A percentile compares a stretch with the other conserved stretches of the same genome.
Evolutionary conservation across 768 basidiomycete genomes (phyloP).

Genomic region (Mycena albidolilacea): DNA sequence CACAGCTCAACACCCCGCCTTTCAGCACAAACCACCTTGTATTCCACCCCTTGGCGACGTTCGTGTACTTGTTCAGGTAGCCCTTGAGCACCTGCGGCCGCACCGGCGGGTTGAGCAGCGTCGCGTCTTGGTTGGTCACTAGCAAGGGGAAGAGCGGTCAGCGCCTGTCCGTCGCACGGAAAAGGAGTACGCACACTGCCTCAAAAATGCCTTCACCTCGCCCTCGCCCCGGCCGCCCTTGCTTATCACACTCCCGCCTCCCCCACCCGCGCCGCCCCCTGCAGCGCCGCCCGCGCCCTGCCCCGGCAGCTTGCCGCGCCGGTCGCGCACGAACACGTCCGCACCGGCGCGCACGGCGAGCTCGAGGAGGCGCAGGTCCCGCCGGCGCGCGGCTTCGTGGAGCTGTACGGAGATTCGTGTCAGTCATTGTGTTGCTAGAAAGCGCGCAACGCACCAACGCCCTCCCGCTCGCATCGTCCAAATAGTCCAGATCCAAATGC

Average conservation of each 20-base stretch:
- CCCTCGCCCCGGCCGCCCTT: constrained; percentile 81
- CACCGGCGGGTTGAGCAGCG: constrained; percentile 64
- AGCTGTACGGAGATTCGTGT: constrained; percentile 65
- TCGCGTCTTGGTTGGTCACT: constrained; percentile 89
- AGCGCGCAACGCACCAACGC: constrained; percentile 19
- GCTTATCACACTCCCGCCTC: constrained; percentile 58
- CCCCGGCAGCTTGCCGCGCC: constrained; percentile 33
- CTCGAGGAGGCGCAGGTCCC: constrained; percentile 86
- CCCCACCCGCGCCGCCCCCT: constrained; percentile 64
- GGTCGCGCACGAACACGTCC: constrained; percentile 69
- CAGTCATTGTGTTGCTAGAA: too few species aligned
- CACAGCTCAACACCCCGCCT: constrained; percentile 88
- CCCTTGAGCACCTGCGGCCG: constrained; percentile 71
- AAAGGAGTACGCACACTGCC: constrained; percentile 75
- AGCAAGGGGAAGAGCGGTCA: background rate
- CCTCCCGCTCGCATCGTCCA: constrained; percentile 83
- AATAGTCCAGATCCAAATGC: constrained; percentile 82
- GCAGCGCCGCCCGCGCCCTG: constrained; percentile 39
- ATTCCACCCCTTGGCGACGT: constrained; percentile 91
- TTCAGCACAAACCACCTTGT: constrained; percentile 95
- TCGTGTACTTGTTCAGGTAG: constrained; percentile 93
- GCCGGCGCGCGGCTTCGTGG: constrained; percentile 89
- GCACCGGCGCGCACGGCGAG: constrained; percentile 89
- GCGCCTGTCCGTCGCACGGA: too few species aligned
- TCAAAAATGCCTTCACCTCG: constrained; percentile 86